Evolutionary conservation across 2,329 filamentous ascomycete species (phyloP).

Genomic region (Fusarium transvaalense): DNA sequence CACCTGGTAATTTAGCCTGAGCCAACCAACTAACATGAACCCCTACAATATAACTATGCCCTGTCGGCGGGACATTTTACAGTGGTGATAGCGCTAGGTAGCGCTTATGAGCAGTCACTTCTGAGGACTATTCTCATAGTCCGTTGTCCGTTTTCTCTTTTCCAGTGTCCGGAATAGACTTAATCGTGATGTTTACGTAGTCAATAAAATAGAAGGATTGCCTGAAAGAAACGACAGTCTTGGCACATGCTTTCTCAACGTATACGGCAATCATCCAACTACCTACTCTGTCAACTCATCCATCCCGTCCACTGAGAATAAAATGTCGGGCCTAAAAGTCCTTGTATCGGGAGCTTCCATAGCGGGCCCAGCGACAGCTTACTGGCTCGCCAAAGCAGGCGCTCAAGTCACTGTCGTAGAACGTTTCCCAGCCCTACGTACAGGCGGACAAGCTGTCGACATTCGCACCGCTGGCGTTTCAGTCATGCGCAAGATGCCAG

Average conservation of each 20-base stretch:
- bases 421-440: conserved; percentile 51
- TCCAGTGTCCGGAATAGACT: conserved; percentile 6
- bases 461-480: conserved; percentile 54
- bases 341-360: conserved; percentile 52
- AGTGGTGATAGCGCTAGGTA: not conserved
- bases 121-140: conserved; percentile 14
- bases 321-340: conserved; percentile 41
- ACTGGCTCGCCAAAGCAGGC: conserved; percentile 49
- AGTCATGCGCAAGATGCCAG: conserved; percentile 56
- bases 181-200: not conserved
- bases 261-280: not conserved
- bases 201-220: not conserved
- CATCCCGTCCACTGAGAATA: not conserved
- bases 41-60: not conserved
- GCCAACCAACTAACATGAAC: not conserved
- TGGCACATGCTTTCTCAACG: too few species aligned
- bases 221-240: too few species aligned
- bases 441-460: conserved; percentile 55
- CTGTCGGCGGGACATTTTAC: not conserved
- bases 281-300: not conserved
- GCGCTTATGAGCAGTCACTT: not conserved
- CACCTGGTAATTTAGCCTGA: not conserved
- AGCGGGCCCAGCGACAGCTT: conserved; percentile 50
- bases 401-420: conserved; percentile 57
- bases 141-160: conserved; percentile 13